These are phyloP conservation scores for Fusarium mangiferae DNA, from an alignment of 2,329 filamentous ascomycete genomes.

Conservation along the genomic window DNA sequence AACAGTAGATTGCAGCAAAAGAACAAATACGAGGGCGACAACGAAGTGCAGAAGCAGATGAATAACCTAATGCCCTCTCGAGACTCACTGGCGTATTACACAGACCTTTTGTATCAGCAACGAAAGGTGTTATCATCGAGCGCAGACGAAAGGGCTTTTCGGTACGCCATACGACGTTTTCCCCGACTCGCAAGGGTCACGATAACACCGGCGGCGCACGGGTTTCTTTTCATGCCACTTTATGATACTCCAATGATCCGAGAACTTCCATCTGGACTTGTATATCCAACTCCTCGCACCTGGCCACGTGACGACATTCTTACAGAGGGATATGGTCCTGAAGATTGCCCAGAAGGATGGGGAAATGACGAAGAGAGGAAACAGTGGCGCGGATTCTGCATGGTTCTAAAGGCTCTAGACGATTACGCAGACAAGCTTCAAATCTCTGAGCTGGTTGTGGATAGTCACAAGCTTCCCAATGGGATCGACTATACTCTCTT, in stretches of 20 bases:
- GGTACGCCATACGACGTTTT: neutral
- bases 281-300: neutral
- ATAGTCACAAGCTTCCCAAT: neutral
- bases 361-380: neutral
- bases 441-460: neutral
- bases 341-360: neutral
- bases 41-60: neutral
- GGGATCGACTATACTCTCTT: constrained; percentile 1
- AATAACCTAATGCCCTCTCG: neutral
- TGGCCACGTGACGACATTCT: neutral
- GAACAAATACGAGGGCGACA: neutral
- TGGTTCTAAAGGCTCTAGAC: neutral
- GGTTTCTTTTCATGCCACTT: neutral
- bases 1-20: neutral
- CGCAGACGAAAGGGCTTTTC: constrained; percentile 1
- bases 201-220: neutral
- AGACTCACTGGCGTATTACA: neutral
- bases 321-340: neutral
- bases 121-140: accelerated
- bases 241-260: constrained; percentile 13
- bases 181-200: neutral
- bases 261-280: neutral
- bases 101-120: neutral
- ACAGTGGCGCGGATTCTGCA: constrained; percentile 1
- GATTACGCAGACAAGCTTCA: neutral